A percentile compares a stretch with the other conserved stretches of the same genome.
phyloP scores from a whole-genome alignment of 1,284 basidiomycete species.

The Cryptococcus sp. region DNA sequence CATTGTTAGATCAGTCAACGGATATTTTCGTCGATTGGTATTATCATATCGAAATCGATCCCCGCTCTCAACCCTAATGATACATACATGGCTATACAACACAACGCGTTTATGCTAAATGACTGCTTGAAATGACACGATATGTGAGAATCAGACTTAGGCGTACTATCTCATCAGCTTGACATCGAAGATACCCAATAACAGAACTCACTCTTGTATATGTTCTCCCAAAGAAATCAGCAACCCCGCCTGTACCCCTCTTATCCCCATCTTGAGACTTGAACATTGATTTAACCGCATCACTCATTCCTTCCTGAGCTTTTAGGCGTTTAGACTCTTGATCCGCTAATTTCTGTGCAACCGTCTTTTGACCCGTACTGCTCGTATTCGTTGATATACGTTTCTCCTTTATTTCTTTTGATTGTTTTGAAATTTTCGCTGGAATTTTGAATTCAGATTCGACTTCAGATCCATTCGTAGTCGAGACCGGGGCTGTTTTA shows the following conservation, averaged over 20 bases:
- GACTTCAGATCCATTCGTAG: neutral
- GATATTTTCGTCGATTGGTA: too few relatives aligned
- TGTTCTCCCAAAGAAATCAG: constrained; percentile 48
- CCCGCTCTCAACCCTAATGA: too few relatives aligned
- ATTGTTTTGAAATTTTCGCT: constrained; percentile 2
- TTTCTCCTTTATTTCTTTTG: constrained; percentile 1
- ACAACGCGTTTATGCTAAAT: too few relatives aligned
- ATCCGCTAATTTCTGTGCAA: constrained; percentile 44
- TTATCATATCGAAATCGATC: too few relatives aligned
- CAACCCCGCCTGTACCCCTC: constrained; percentile 28
- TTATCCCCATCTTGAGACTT: constrained; percentile 27
- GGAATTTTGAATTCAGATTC: constrained; percentile 2
- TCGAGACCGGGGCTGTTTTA: constrained; percentile 16
- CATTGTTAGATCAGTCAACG: too few relatives aligned
- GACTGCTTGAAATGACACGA: too few relatives aligned
- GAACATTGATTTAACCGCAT: constrained; percentile 48
- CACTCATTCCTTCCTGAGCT: constrained; percentile 46
- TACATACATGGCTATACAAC: neutral
- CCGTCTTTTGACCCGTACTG: constrained; percentile 21
- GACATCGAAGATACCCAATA: too few relatives aligned
- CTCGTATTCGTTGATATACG: neutral
- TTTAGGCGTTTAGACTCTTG: constrained; percentile 44
- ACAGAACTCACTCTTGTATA: constrained; percentile 46
- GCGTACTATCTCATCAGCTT: too few relatives aligned
- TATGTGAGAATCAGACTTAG: too few relatives aligned